These are phyloP conservation scores for Alternaria longipes DNA, from an alignment of 2,329 filamentous ascomycete genomes.

Conservation along the genomic window DNA sequence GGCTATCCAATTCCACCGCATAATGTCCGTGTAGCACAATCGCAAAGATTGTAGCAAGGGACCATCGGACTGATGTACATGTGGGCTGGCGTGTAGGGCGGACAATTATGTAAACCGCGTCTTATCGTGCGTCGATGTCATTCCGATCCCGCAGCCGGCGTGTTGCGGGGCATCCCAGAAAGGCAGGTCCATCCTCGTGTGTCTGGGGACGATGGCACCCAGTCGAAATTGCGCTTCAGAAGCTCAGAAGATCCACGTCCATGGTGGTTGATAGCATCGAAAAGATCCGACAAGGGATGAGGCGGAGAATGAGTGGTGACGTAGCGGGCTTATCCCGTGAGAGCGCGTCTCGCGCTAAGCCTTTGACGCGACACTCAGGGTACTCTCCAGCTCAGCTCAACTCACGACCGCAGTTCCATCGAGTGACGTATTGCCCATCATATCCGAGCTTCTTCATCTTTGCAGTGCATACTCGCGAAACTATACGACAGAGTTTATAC, in stretches of 20 bases:
- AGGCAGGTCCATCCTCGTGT: constrained; percentile 31
- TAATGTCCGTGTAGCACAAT: constrained; percentile 11
- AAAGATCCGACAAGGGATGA: not conserved
- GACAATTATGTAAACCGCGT: constrained; percentile 43
- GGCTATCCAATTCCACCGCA: constrained; percentile 29
- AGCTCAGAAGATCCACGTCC: not conserved
- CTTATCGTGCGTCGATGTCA: constrained; percentile 35
- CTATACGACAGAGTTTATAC: not conserved
- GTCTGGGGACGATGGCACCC: not conserved
- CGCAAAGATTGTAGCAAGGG: not conserved
- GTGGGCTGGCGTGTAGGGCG: constrained; percentile 24
- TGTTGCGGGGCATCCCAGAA: constrained; percentile 32
- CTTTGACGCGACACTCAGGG: constrained; percentile 5
- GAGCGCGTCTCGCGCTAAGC: constrained; percentile 34
- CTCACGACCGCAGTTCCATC: constrained; percentile 5
- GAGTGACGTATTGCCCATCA: not conserved
- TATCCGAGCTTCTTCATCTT: not conserved
- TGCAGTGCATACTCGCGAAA: not conserved
- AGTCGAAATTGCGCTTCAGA: not conserved
- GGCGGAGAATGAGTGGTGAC: constrained; percentile 35
- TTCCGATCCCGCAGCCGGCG: constrained; percentile 19
- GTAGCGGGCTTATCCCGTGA: constrained; percentile 39
- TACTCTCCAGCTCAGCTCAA: constrained; percentile 2
- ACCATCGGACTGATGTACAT: constrained; percentile 5
- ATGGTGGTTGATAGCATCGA: not conserved